Conservation (phyloP, 2,329 filamentous ascomycete genomes). For the Cercospora zeina region DNA sequence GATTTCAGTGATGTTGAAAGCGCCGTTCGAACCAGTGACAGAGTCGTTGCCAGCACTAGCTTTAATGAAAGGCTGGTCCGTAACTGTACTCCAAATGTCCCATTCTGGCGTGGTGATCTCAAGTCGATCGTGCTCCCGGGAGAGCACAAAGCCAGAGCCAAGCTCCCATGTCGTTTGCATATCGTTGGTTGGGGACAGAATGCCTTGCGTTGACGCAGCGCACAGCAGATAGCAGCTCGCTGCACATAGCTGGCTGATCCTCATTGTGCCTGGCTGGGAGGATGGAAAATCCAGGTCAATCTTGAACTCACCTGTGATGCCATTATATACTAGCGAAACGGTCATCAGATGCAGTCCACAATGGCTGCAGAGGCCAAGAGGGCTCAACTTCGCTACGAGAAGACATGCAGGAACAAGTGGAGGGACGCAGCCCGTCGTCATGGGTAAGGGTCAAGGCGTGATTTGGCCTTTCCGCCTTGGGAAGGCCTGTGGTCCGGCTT, state of each 20-base stretch:
- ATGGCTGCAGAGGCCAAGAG: slow-evolving; percentile 14
- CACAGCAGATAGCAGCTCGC: slow-evolving; percentile 21
- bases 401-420: slow-evolving; percentile 21
- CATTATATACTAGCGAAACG: slow-evolving; percentile 8
- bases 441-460: slow-evolving; percentile 14
- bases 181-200: slow-evolving; percentile 11
- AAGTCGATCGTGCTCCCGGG: slow-evolving; percentile 18
- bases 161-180: slow-evolving; percentile 17
- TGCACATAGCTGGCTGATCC: slow-evolving; percentile 4
- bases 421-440: slow-evolving; percentile 14
- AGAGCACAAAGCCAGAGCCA: slow-evolving; percentile 23
- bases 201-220: slow-evolving; percentile 22
- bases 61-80: slow-evolving; percentile 31
- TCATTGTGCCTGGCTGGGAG: slow-evolving; percentile 10
- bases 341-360: slow-evolving; percentile 6
- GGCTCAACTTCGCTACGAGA: slow-evolving; percentile 18
- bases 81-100: slow-evolving; percentile 30
- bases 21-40: slow-evolving; percentile 30
- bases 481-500: slow-evolving; percentile 1
- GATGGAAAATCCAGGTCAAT: background rate
- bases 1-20: slow-evolving; percentile 34
- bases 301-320: background rate
- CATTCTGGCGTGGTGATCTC: slow-evolving; percentile 24
- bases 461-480: slow-evolving; percentile 3
- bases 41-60: slow-evolving; percentile 34